Evolutionary conservation across 106 monocot genomes (phyloP).

Genomic region (Posidonia australis): DNA sequence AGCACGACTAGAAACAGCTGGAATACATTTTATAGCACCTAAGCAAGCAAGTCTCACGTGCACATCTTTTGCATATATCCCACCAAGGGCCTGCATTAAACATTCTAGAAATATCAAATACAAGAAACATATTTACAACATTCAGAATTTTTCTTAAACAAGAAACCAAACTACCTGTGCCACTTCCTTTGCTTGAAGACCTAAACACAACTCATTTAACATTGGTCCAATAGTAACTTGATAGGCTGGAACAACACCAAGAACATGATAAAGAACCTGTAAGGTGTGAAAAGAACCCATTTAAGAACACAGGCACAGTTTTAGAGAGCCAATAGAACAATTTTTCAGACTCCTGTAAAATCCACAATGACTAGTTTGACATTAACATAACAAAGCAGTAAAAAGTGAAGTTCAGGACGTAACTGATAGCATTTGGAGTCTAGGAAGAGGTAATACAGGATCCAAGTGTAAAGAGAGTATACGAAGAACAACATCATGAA

Average conservation of each 20-base stretch:
- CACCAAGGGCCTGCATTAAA: constrained; percentile 66
- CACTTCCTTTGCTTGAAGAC: constrained; percentile 55
- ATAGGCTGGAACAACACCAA: constrained; percentile 74
- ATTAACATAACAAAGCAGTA: background rate
- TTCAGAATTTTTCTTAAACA: background rate
- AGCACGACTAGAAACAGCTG: constrained; percentile 53
- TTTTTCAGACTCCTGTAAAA: background rate
- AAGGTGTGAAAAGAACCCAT: constrained; percentile 2
- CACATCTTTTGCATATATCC: constrained; percentile 82
- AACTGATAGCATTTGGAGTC: constrained; percentile 85
- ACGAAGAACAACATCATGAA: constrained; percentile 82
- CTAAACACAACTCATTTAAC: constrained; percentile 93
- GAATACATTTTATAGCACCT: constrained; percentile 89
- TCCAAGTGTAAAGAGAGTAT: constrained; percentile 87
- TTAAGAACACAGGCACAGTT: background rate
- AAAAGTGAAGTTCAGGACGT: constrained; percentile 11
- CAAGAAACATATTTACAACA: background rate
- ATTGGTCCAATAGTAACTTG: constrained; percentile 54
- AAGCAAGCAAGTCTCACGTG: constrained; percentile 93
- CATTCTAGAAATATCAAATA: background rate
- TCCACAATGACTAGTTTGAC: no score
- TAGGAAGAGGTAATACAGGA: constrained; percentile 91
- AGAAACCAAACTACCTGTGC: constrained; percentile 16
- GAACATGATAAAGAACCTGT: constrained; percentile 86
- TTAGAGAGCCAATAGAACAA: no score